Evolutionary conservation across 768 basidiomycete species (phyloP).

Genomic region (Cyclocybe cylindracea): DNA sequence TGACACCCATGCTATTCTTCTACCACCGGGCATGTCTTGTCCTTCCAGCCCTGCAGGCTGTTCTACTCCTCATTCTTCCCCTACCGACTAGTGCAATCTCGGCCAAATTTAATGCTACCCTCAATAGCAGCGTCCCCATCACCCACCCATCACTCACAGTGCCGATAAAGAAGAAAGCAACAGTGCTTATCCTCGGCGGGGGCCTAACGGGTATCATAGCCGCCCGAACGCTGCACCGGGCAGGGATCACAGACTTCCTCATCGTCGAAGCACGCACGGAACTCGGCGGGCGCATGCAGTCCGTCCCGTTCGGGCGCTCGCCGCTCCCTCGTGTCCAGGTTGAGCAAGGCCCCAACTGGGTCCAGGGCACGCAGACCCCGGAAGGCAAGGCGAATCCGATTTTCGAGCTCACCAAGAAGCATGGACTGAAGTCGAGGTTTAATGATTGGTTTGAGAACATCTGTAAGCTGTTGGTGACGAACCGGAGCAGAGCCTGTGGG

Average conservation of each 20-base stretch:
- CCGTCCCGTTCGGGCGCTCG: conserved; percentile 8
- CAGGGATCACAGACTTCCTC: conserved; percentile 57
- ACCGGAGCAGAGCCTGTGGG: not conserved
- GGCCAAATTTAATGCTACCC: too few relatives aligned
- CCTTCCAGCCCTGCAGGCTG: too few relatives aligned
- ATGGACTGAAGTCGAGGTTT: conserved; percentile 45
- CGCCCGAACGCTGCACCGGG: conserved; percentile 56
- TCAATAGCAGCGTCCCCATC: too few relatives aligned
- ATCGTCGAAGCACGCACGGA: conserved; percentile 60
- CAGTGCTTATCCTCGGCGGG: conserved; percentile 63
- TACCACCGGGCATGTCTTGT: too few relatives aligned
- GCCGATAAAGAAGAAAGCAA: not conserved
- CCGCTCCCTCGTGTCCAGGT: conserved; percentile 46
- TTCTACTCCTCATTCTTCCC: too few relatives aligned
- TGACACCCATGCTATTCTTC: too few relatives aligned
- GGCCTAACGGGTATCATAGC: conserved; percentile 68
- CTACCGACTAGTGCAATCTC: too few relatives aligned
- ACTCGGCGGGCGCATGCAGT: conserved; percentile 64
- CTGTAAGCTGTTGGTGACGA: conserved; percentile 32
- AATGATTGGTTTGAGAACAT: conserved; percentile 46
- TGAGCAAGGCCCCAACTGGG: conserved; percentile 65
- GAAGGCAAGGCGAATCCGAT: conserved; percentile 61
- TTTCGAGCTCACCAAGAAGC: conserved; percentile 54
- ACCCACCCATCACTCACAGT: too few relatives aligned
- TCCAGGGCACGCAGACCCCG: conserved; percentile 50